A percentile compares a stretch with the other conserved stretches of the same genome.
Conservation (phyloP, 495 filamentous ascomycete genomes). For the Hyaloscypha finlandica region DNA sequence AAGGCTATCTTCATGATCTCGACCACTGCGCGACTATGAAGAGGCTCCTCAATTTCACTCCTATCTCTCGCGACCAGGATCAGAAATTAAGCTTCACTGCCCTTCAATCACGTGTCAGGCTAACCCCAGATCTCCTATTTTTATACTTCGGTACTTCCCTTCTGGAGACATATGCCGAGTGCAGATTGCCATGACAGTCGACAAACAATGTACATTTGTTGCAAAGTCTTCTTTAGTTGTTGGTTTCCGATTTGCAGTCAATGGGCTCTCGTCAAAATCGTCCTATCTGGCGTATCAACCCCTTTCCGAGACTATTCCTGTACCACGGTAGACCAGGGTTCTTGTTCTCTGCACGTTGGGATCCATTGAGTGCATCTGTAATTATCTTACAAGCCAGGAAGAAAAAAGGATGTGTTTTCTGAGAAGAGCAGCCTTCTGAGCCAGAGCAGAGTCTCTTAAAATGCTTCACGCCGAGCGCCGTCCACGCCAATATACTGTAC, state of each 20-base stretch:
- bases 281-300: too few species aligned
- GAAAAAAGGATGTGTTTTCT: background rate
- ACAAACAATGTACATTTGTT: background rate
- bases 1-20: conserved; percentile 1
- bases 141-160: too few species aligned
- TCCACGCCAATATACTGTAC: background rate
- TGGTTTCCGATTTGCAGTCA: too few species aligned
- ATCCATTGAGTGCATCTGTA: background rate
- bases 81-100: conserved; percentile 18
- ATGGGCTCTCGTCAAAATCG: too few species aligned
- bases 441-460: conserved; percentile 20
- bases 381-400: background rate
- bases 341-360: background rate
- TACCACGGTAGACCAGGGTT: too few species aligned
- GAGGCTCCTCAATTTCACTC: conserved; percentile 4
- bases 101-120: conserved; percentile 1
- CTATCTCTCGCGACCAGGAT: conserved; percentile 1
- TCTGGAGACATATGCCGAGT: background rate
- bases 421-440: background rate
- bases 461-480: conserved; percentile 9
- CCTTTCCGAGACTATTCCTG: too few species aligned
- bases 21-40: background rate
- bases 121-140: background rate
- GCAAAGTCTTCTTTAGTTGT: background rate
- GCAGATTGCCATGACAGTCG: background rate